Percentiles rank a stretch among this genome's conserved stretches.
phyloP scores from a whole-genome alignment of 106 monocot species.

The Dendrobium chrysotoxum region DNA sequence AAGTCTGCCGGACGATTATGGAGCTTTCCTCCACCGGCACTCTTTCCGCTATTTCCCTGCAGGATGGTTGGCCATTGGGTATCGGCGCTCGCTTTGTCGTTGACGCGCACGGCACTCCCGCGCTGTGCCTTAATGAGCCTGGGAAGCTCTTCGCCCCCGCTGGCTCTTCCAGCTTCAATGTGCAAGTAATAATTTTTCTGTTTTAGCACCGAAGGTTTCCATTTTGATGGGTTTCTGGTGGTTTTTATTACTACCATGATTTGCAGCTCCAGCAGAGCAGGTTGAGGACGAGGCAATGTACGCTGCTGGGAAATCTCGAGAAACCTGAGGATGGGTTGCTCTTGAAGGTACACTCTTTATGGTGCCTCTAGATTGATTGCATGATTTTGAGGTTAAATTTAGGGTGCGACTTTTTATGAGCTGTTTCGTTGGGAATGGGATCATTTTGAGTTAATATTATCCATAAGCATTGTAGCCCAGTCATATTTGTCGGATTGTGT shows the following conservation, averaged over 20 bases:
- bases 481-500: not conserved
- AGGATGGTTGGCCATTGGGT: conserved; percentile 65
- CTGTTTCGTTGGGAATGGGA: not conserved
- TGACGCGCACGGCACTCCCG: conserved; percentile 57
- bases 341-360: conserved; percentile 40
- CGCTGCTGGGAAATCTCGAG: conserved; percentile 60
- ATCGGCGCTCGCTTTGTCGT: conserved; percentile 85
- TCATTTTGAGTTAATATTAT: not conserved
- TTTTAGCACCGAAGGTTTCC: not conserved
- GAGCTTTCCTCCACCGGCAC: conserved; percentile 80
- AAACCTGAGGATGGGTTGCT: conserved; percentile 48
- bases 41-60: conserved; percentile 39
- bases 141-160: conserved; percentile 18
- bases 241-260: conserved; percentile 3
- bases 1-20: conserved; percentile 71
- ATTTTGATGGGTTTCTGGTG: not conserved
- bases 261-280: conserved; percentile 75
- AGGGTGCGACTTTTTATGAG: not conserved
- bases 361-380: not conserved
- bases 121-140: conserved; percentile 49
- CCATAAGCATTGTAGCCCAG: not conserved
- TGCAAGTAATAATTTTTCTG: conserved; percentile 40
- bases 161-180: conserved; percentile 69
- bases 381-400: not conserved
- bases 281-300: conserved; percentile 73